Percentiles rank a stretch among this genome's conserved stretches.
phyloP scores from a whole-genome alignment of 2,329 filamentous ascomycete species.

The Falciphora oryzae region DNA sequence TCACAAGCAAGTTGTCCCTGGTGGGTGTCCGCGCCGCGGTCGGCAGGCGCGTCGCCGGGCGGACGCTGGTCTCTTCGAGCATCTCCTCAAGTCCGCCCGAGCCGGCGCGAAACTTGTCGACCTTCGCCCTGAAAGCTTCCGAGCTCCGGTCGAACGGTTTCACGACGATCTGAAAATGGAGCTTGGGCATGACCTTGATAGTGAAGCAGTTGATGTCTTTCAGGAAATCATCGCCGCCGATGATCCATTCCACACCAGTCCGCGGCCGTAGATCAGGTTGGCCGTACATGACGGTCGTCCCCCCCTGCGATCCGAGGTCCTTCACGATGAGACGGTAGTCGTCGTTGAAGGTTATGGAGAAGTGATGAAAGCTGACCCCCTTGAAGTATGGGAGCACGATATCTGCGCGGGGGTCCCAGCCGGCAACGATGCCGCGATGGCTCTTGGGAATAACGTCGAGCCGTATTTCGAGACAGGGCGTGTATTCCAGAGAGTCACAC shows the following conservation, averaged over 20 bases:
- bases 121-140: neutral
- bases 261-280: neutral
- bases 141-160: neutral
- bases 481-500: neutral
- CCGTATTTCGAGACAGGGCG: neutral
- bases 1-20: neutral
- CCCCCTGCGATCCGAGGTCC: neutral
- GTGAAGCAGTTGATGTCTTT: neutral
- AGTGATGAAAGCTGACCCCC: neutral
- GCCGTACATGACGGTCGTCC: neutral
- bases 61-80: neutral
- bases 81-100: neutral
- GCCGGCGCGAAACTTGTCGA: slow-evolving; percentile 1
- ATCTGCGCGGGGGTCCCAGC: neutral
- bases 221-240: neutral
- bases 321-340: slow-evolving; percentile 1
- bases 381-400: neutral
- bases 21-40: neutral
- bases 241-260: neutral
- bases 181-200: neutral
- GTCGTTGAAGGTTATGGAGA: slow-evolving; percentile 1
- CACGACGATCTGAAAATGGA: neutral
- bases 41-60: neutral
- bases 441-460: neutral
- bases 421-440: neutral